Percentiles rank a stretch among this genome's conserved stretches.
phyloP scores from a whole-genome alignment of 495 filamentous ascomycete genomes.

The Neurospora sp. region DNA sequence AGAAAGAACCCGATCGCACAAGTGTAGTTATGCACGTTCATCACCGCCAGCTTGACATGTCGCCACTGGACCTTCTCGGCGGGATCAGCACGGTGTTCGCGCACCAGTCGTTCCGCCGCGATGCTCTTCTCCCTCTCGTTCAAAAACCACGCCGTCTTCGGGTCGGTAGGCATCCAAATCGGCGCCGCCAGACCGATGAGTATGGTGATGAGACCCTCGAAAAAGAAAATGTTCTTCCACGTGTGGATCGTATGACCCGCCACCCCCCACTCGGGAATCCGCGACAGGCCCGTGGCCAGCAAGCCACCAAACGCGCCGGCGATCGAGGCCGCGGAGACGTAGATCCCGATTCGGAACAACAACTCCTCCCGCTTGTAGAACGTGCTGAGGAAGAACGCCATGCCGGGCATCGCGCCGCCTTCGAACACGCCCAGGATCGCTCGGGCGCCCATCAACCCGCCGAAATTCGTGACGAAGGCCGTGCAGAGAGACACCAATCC shows the following conservation, averaged over 20 bases:
- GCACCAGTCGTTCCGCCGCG: constrained; percentile 28
- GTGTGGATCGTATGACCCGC: constrained; percentile 36
- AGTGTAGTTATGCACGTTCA: constrained; percentile 37
- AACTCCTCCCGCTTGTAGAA: constrained; percentile 50
- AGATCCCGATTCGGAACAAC: constrained; percentile 46
- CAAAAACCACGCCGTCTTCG: constrained; percentile 42
- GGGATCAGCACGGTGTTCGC: constrained; percentile 27
- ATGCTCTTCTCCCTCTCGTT: constrained; percentile 40
- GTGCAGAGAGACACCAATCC: constrained; percentile 35
- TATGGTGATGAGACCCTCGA: constrained; percentile 50
- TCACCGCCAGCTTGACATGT: constrained; percentile 30
- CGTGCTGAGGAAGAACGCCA: constrained; percentile 44
- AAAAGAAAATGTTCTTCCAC: constrained; percentile 60
- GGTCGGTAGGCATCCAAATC: constrained; percentile 44
- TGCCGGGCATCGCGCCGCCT: constrained; percentile 43
- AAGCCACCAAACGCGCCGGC: constrained; percentile 46
- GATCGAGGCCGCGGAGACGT: constrained; percentile 45
- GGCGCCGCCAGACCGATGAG: constrained; percentile 39
- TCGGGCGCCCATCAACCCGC: constrained; percentile 31
- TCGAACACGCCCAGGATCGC: constrained; percentile 44
- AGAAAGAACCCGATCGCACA: constrained; percentile 38
- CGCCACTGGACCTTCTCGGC: constrained; percentile 27
- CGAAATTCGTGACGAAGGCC: constrained; percentile 35
- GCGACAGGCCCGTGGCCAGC: constrained; percentile 27
- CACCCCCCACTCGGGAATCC: constrained; percentile 39